These are phyloP conservation scores for Amanita muscaria DNA, from an alignment of 768 basidiomycete genomes.

Conservation along the genomic window DNA sequence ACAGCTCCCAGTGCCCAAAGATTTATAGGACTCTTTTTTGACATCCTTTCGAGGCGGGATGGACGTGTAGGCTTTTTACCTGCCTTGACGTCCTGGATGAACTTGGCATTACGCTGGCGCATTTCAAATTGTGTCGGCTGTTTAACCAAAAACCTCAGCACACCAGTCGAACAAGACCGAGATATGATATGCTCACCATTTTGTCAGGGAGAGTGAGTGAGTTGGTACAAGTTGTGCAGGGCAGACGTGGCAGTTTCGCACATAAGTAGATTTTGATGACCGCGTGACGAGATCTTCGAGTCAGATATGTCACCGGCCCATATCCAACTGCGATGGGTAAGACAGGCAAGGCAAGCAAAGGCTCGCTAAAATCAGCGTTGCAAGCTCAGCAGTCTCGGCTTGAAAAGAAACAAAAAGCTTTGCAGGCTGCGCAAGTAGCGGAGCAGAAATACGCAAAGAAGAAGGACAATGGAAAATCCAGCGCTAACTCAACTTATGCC, in stretches of 20 bases:
- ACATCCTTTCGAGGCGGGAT: conserved; percentile 62
- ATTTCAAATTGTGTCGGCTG: conserved; percentile 80
- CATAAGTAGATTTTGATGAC: no score
- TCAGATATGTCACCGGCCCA: neutral
- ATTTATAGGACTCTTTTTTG: conserved; percentile 68
- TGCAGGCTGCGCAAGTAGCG: conserved; percentile 42
- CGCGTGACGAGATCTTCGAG: neutral
- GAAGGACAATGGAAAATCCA: conserved; percentile 31
- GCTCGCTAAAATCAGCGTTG: conserved; percentile 53
- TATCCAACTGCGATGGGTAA: neutral
- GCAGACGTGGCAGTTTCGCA: conserved; percentile 6
- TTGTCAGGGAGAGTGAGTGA: conserved; percentile 11
- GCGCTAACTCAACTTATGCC: no score
- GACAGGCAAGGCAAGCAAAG: conserved; percentile 45
- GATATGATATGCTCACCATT: conserved; percentile 19
- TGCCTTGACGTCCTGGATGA: conserved; percentile 59
- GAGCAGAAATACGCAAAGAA: conserved; percentile 31
- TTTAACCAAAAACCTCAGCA: neutral
- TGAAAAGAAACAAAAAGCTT: conserved; percentile 49
- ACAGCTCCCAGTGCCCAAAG: conserved; percentile 67
- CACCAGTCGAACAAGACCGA: neutral
- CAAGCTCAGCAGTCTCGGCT: conserved; percentile 62
- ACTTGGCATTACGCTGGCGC: conserved; percentile 73
- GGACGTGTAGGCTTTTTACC: conserved; percentile 72
- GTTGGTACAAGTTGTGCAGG: conserved; percentile 10